Base-by-base conservation (phyloP, 2,329 filamentous ascomycete genomes). In the Penicillium sp. region DNA sequence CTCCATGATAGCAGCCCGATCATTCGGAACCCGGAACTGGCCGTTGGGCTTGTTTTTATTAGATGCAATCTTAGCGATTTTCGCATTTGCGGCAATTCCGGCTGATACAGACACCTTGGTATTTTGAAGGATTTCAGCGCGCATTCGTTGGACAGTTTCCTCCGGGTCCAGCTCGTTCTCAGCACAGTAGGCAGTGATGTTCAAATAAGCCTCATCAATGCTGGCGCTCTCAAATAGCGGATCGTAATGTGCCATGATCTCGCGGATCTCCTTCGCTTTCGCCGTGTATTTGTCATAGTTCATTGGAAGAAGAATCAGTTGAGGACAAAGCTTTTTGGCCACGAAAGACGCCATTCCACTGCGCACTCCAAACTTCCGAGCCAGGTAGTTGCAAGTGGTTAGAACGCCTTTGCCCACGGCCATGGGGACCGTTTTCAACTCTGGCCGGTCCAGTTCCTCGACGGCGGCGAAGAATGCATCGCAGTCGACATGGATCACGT, bases 401-500 rank as follows among this genome's bases (percentile, higher is more conserved):
- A 89, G 72, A 2, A 89, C 87, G 8, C 87, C 87, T 65, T 84
- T 84, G 0, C 95, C 95, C 0, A 99, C 95, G 0, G 93, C 92
- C 77, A 99, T 97, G 0, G 95, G 95, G 0, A 96, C 79, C 39
- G 92, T 81, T 58, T 89, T 90, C 46, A 99, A 82, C 70, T 96
- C 93, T 0, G 93, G 95, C 1, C 89, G 83, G 67, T 91, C 88
- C 3, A 93, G 82, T 64, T 88, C 90, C 73, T 98, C 95, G 0
- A 98, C 95, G 0, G 95, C 91, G 0, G 95, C 95, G 69, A 95
- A 99, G 75, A 99, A 99, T 16, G 95, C 95, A 78, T 99, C 95
- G 75, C 95, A 98, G 73, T 99, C 95, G 48, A 98, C 84, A 71
- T 99, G 95, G 1, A 98, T 89, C 24, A 98, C 85, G 56, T 86